Base-by-base conservation (phyloP, 768 basidiomycete species). In the Phlebiopsis flavidoalba region DNA sequence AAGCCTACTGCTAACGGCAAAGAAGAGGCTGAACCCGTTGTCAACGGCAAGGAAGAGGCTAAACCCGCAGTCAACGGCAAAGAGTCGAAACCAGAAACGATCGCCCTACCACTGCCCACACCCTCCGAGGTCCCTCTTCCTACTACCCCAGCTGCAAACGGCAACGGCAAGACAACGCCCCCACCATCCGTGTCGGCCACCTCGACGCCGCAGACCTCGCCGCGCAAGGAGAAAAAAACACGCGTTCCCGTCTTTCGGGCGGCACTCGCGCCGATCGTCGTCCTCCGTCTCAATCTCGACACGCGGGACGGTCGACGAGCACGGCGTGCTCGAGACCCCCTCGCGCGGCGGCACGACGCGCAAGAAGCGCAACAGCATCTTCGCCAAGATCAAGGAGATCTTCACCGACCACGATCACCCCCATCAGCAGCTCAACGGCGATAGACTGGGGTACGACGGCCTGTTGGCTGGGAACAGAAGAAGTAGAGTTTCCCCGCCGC, bases 341-440 rank as follows among this genome's bases (percentile, higher is more conserved):
- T 47, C 50, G 53, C 63, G 58, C 55, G 50, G 47, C 37, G 58
- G 64, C 48, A 57, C 61, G 36, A 60, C 60, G 59, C 67, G 69
- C 57, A 65, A 63, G 65, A 71, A 71, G 66, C 67, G 72, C 43
- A 68, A 53, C 51, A 70, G 71, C 57, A 51, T 74, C 60, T 72
- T 74, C 58, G 71, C 69, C 45, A 71, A 69, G 68, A 63, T 74
- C 57, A 72, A 70, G 63, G 65, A 65, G 43, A 63, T 70, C 24
- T 73, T 74, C 65, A 40, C 53, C 35, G 59, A 64, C 53, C 40
- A 43, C 17, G 40, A 43, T 43, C 40, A 43, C 40, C 40, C 11
- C 17, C 40, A 43, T 17, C 40, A 12, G 40, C 17, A 12, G 40
- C 40, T 17, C 40, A 43, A 43, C 40, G 40, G 40, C 17, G 40